Evolutionary conservation across 108 stramenopile genomes (phyloP), one percentile per base, ranked within the genome.

Genomic region (Nannochloropsis salina): DNA sequence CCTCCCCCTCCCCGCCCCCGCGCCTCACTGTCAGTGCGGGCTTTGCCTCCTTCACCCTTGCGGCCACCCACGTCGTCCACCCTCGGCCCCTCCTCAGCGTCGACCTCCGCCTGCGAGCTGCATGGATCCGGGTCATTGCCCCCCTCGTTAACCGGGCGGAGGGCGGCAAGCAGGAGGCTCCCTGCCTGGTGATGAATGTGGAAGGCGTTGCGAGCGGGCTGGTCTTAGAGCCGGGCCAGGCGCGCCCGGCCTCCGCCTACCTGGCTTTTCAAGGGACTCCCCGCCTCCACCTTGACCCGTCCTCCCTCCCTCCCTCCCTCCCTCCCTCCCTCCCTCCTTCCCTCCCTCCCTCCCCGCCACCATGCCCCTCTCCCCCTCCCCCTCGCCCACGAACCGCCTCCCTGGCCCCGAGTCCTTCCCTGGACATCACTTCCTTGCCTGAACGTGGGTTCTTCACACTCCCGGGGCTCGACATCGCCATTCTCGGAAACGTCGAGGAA

Each of bases 231-330:
- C 61, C 61, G 2, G 20, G 2, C 61, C 20, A 74, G 1, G 61
- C 15, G 20, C 61, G 61, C 5, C 61, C 61, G 2, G n/a, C 5
- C 61, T 74, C 61, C 61, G 15, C 61, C 61, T 5, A 74, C 61
- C 61, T 74, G 20, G 61, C 5, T 5, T 74, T 74, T 74, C 20
- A 74, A 4, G 61, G 61, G 20, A 74, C 61, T 5, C 4, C 61
- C n/a, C 20, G 15, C 5, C 15, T 74, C 61, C 61, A 74, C 61
- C 61, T 74, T n/a, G 61, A 74, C 61, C 61, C 61, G 15, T 74
- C 61, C 61, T 74, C 61, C 61, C 61, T 74, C 61, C 61, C 61
- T 74, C 61, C 61, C 61, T 74, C 61, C 61, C n/a, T n/a, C n/a
- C n/a, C n/a, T n/a, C n/a, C n/a, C n/a, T n/a, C n/a, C n/a, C n/a